Base-by-base conservation (phyloP, 768 basidiomycete genomes). In the Dendrothele bispora region DNA sequence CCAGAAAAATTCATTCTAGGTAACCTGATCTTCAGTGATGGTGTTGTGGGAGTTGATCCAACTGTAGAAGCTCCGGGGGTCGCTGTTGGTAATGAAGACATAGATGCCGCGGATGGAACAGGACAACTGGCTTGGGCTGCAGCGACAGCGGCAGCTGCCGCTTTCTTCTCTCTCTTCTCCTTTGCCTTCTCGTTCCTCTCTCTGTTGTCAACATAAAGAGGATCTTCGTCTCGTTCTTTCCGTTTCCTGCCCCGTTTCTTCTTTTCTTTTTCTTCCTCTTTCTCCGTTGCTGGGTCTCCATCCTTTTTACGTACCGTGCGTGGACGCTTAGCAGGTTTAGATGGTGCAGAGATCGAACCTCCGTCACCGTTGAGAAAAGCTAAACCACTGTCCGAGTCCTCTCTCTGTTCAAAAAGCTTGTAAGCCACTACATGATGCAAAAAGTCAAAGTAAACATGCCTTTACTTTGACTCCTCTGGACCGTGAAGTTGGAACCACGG, bases 1-100 rank as follows among this genome's bases (percentile, higher is more conserved):
- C 28, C 50, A 36, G 63, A 55, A 39, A 62, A 69, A 50, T 67
- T 74, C 46, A 77, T 62, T n/a, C 71, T 71, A 15, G 78, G 78
- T 43, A 80, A 71, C 30, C 79, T 74, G 42, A 80, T 80, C 57
- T 79, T 79, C 43, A 80, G 73, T 20, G 76, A 74, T n/a, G 78
- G 75, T 1, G 75, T 58, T 4, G 53, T 24, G 15, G 56, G 51
- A 6, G 50, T 29, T 27, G 38, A 37, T 12, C 11, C 20, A 21
- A 27, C 11, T 11, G 32, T 29, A 6, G 50, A 41, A 5, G 39
- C 18, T 18, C 50, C 38, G 6, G 36, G 12, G 15, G 48, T 29
- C 8, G 41, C 22, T 12, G 46, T 51, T 21, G 50, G 41, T 21
- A 51, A 30, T 17, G 47, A 42, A 12, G 55, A 42, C 6, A 49